Conservation (phyloP, 2,329 filamentous ascomycete genomes). For the Colletotrichum salicis region DNA sequence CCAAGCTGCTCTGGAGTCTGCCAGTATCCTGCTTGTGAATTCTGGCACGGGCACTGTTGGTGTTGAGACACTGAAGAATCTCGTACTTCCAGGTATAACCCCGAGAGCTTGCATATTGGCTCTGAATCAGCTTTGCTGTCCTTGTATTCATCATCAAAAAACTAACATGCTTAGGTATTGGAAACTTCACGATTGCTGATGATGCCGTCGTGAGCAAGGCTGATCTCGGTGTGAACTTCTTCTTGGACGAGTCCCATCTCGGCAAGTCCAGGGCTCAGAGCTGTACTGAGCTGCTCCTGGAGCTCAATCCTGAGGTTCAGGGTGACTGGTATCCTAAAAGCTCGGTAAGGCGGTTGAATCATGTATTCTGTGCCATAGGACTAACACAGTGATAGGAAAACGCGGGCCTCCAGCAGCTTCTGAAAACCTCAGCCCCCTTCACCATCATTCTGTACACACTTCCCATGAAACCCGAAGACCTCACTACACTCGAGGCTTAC, state of each 20-base stretch:
- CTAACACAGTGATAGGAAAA: conserved; percentile 38
- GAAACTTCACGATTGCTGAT: conserved; percentile 91
- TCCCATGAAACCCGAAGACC: conserved; percentile 56
- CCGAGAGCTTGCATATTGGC: neutral
- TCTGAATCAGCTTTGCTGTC: neutral
- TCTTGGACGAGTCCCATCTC: conserved; percentile 81
- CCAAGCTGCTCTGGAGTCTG: conserved; percentile 88
- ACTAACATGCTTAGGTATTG: conserved; percentile 71
- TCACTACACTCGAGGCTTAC: conserved; percentile 59
- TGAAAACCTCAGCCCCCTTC: conserved; percentile 55
- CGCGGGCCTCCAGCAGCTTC: conserved; percentile 52
- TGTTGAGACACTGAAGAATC: conserved; percentile 92
- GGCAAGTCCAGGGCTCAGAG: conserved; percentile 83
- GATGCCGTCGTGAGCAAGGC: conserved; percentile 78
- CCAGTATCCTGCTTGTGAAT: conserved; percentile 91
- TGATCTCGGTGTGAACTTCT: conserved; percentile 97
- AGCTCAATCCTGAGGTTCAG: conserved; percentile 92
- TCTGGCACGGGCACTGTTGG: conserved; percentile 87
- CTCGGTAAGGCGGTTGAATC: conserved; percentile 50
- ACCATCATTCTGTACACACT: conserved; percentile 67
- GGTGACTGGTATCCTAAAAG: conserved; percentile 74
- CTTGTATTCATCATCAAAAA: neutral
- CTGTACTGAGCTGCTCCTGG: conserved; percentile 79
- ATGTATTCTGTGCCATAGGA: neutral
- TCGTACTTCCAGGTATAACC: conserved; percentile 82